These are phyloP conservation scores for Saururus chinensis DNA, from an alignment of 164 flowering plant genomes.

Conservation along the genomic window DNA sequence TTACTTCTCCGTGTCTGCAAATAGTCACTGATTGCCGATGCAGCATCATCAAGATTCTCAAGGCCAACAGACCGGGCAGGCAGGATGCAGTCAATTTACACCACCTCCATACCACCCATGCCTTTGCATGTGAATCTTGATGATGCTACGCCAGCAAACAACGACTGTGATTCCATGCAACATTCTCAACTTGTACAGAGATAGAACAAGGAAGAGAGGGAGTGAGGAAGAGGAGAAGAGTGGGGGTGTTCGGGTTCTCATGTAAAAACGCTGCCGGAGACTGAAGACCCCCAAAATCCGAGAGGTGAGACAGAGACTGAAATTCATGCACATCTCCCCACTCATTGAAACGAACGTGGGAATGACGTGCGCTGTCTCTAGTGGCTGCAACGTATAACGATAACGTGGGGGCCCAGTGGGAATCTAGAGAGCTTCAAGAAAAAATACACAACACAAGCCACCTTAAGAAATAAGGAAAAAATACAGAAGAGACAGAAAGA, in stretches of 20 bases:
- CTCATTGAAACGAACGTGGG: neutral
- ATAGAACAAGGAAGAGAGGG: neutral
- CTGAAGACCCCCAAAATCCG: too few relatives aligned
- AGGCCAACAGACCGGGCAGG: neutral
- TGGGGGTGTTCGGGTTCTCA: too few relatives aligned
- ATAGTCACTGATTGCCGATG: slow-evolving; percentile 1
- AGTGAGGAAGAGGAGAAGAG: neutral
- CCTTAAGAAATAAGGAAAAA: neutral
- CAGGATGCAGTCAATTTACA: neutral
- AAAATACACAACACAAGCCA: neutral
- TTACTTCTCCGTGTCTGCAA: neutral
- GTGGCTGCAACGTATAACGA: neutral
- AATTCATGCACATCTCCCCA: slow-evolving; percentile 3
- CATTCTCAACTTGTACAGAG: neutral
- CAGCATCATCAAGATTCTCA: slow-evolving; percentile 83
- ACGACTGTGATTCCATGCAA: slow-evolving; percentile 2
- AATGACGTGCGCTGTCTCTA: neutral
- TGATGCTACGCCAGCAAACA: slow-evolving; percentile 10
- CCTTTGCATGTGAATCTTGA: slow-evolving; percentile 40
- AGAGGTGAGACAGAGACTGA: neutral
- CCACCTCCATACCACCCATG: neutral
- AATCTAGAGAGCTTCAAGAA: neutral
- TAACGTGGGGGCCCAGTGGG: neutral
- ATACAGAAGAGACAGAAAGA: too few relatives aligned
- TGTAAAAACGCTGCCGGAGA: too few relatives aligned